Evolutionary conservation across 306 rosid species (phyloP).

Genomic region (Carpinus viminea): DNA sequence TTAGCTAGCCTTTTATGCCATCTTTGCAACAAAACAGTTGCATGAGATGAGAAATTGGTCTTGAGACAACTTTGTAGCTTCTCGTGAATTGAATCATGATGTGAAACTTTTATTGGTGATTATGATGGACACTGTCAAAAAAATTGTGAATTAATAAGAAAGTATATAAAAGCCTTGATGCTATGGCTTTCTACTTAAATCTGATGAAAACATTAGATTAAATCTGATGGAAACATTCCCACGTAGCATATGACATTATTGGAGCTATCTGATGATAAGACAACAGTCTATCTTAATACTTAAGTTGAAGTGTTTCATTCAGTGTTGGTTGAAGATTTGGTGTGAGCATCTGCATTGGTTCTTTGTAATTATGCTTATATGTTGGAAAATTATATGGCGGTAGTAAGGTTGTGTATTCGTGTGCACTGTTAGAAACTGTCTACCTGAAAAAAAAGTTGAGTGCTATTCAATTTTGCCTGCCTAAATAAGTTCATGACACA

Average conservation of each 20-base stretch:
- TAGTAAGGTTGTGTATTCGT: neutral
- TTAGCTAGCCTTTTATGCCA: neutral
- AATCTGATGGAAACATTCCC: neutral
- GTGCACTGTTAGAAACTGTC: neutral
- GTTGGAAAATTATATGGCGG: neutral
- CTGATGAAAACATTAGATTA: neutral
- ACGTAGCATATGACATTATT: neutral
- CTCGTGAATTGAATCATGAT: neutral
- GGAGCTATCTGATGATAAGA: neutral
- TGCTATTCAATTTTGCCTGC: neutral
- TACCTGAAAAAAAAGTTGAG: neutral
- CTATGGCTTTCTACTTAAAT: neutral
- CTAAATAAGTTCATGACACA: neutral
- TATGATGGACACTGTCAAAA: neutral
- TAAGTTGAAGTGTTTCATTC: neutral
- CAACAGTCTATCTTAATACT: neutral
- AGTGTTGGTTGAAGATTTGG: neutral
- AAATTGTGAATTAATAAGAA: neutral
- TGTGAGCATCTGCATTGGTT: neutral
- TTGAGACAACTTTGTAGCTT: neutral
- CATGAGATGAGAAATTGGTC: neutral
- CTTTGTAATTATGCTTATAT: neutral
- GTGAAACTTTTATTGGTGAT: neutral
- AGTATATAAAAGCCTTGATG: neutral
- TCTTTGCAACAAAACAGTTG: neutral